phyloP scores from a whole-genome alignment of 768 basidiomycete species.

The Piloderma croceum region DNA sequence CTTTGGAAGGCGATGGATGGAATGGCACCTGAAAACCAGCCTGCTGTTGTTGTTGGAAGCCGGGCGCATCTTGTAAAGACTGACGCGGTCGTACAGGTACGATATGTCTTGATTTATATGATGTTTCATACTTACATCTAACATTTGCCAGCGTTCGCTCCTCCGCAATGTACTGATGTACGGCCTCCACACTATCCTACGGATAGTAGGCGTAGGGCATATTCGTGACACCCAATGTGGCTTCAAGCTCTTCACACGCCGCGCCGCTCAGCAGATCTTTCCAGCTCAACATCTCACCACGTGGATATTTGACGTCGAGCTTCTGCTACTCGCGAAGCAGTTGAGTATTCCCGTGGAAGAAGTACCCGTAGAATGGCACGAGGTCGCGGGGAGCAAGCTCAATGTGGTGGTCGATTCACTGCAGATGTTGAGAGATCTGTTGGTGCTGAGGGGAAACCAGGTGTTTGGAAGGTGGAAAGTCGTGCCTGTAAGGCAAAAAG shows the following conservation, averaged over 20 bases:
- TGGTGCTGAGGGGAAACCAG: conserved; percentile 81
- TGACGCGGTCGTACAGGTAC: conserved; percentile 88
- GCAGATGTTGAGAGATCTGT: conserved; percentile 84
- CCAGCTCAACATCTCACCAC: conserved; percentile 80
- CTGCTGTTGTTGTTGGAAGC: conserved; percentile 77
- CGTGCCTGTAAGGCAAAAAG: conserved; percentile 8
- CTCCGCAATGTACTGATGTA: conserved; percentile 93
- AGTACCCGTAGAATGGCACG: conserved; percentile 89
- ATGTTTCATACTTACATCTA: conserved; percentile 3
- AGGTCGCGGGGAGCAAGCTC: conserved; percentile 89
- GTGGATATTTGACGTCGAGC: conserved; percentile 97
- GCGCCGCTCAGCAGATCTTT: conserved; percentile 77
- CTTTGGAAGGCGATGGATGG: conserved; percentile 73
- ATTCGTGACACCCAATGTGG: conserved; percentile 96
- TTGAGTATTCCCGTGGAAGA: conserved; percentile 75
- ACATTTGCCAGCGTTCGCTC: conserved; percentile 61
- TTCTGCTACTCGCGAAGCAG: conserved; percentile 79
- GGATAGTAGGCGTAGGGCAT: conserved; percentile 83
- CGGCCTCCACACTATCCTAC: conserved; percentile 82
- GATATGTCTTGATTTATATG: conserved; percentile 31
- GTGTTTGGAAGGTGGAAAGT: conserved; percentile 70
- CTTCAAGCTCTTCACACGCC: conserved; percentile 90
- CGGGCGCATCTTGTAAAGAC: conserved; percentile 89
- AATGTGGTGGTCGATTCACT: conserved; percentile 78
- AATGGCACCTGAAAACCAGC: conserved; percentile 42